phyloP scores from a whole-genome alignment of 1,284 basidiomycete species.

The Lentinus polychrous region DNA sequence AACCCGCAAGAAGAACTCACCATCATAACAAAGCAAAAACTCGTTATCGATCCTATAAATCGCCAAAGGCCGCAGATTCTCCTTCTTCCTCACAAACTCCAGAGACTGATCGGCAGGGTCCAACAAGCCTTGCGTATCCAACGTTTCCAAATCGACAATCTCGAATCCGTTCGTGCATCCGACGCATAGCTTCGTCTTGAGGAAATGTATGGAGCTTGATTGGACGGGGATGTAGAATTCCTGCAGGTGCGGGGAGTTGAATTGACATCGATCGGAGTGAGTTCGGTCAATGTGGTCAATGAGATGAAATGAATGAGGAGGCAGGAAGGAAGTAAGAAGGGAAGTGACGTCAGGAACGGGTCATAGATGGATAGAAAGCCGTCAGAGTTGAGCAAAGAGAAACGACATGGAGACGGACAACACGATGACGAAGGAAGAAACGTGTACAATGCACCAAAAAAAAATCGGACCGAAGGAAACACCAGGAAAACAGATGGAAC shows the following conservation, averaged over 20 bases:
- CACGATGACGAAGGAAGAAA: no score
- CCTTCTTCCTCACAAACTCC: constrained; percentile 90
- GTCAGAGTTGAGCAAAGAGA: no score
- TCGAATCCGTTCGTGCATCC: constrained; percentile 99
- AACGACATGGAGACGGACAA: no score
- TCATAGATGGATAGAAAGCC: background rate
- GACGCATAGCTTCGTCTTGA: constrained; percentile 97
- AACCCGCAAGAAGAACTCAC: constrained; percentile 36
- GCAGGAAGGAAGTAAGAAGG: background rate
- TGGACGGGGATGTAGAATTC: constrained; percentile 99
- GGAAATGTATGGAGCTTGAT: constrained; percentile 93
- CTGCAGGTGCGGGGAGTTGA: no score
- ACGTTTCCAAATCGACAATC: constrained; percentile 95
- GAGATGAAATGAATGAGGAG: constrained; percentile 7
- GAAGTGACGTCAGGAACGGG: background rate
- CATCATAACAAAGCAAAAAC: constrained; percentile 97
- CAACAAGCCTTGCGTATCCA: constrained; percentile 94
- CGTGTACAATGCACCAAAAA: background rate
- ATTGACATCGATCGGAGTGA: background rate
- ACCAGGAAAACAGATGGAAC: background rate
- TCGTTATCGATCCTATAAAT: constrained; percentile 97
- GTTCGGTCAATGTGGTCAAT: background rate
- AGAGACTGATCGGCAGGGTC: constrained; percentile 90
- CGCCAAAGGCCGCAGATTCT: constrained; percentile 84
- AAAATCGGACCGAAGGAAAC: background rate